A percentile compares a stretch with the other conserved stretches of the same genome.
These are phyloP conservation scores for Alternaria alternata DNA, from an alignment of 2,329 filamentous ascomycete genomes.

Conservation along the genomic window DNA sequence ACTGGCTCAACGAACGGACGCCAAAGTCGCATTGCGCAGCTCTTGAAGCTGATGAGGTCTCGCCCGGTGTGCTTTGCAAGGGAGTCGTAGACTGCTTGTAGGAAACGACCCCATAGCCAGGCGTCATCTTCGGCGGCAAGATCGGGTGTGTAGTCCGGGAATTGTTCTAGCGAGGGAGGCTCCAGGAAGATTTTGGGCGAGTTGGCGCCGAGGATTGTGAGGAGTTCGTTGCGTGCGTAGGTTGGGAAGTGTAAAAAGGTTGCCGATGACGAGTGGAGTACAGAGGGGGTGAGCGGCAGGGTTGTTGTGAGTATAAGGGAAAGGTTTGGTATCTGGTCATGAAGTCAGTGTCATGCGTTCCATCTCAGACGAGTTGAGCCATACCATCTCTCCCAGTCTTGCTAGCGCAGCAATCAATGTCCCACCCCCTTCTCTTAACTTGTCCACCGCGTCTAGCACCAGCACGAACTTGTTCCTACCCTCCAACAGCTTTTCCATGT, in stretches of 20 bases:
- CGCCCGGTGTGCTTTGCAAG: constrained; percentile 81
- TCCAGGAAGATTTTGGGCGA: constrained; percentile 59
- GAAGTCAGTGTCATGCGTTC: constrained; percentile 4
- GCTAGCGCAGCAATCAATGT: constrained; percentile 84
- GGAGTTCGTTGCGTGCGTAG: constrained; percentile 81
- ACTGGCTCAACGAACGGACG: constrained; percentile 83
- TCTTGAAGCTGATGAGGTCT: constrained; percentile 76
- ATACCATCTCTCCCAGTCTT: constrained; percentile 79
- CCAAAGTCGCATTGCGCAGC: constrained; percentile 80
- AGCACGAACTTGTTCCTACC: constrained; percentile 73
- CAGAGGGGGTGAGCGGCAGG: constrained; percentile 68
- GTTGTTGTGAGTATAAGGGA: constrained; percentile 80
- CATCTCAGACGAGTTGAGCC: constrained; percentile 38
- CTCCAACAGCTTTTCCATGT: constrained; percentile 71
- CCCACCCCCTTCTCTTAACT: constrained; percentile 78
- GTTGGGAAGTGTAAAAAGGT: constrained; percentile 84
- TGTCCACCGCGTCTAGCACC: constrained; percentile 88
- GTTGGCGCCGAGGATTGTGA: constrained; percentile 71
- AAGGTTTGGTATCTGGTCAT: constrained; percentile 75
- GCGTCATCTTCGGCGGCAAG: constrained; percentile 65
- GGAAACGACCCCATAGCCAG: constrained; percentile 82
- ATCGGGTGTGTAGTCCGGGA: constrained; percentile 55
- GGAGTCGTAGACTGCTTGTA: constrained; percentile 85
- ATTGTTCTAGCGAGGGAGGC: constrained; percentile 51
- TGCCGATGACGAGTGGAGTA: constrained; percentile 73